A percentile compares a stretch with the other conserved stretches of the same genome.
Conservation (phyloP, 352 stramenopile genomes). For the Phytophthora tentaculata region DNA sequence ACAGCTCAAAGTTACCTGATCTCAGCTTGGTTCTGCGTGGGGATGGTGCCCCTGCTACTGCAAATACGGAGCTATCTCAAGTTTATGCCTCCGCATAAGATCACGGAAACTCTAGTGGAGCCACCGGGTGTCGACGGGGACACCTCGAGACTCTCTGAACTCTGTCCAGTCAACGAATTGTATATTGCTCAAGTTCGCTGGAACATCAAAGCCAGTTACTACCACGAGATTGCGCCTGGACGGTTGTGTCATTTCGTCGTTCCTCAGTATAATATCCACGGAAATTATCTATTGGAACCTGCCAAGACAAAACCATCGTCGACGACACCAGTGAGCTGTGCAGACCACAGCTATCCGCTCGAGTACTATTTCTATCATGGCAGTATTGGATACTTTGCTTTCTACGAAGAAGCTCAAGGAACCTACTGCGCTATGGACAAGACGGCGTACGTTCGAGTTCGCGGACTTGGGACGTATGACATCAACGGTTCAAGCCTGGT, state of each 20-base stretch:
- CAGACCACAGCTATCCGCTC: slow-evolving; percentile 6
- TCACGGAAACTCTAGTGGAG: slow-evolving; percentile 6
- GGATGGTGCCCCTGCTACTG: background rate
- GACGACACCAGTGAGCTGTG: background rate
- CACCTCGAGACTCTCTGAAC: background rate
- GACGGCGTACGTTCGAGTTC: slow-evolving; percentile 8
- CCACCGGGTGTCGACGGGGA: background rate
- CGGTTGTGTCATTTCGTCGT: slow-evolving; percentile 18
- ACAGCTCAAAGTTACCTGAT: too few species aligned
- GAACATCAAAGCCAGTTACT: slow-evolving; percentile 10
- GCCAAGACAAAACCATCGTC: background rate
- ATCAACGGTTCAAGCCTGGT: slow-evolving; percentile 12
- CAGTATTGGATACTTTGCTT: slow-evolving; percentile 15
- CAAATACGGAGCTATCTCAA: slow-evolving; percentile 20
- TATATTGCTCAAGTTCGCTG: slow-evolving; percentile 21
- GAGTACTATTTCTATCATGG: slow-evolving; percentile 23
- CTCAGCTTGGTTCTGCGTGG: too few species aligned
- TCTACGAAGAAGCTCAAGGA: slow-evolving; percentile 18
- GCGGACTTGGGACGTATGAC: slow-evolving; percentile 16
- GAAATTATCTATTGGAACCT: slow-evolving; percentile 8
- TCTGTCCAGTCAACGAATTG: slow-evolving; percentile 9
- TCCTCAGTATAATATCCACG: slow-evolving; percentile 23
- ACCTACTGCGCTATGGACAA: slow-evolving; percentile 11
- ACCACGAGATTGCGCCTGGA: background rate
- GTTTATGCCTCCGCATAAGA: slow-evolving; percentile 24